Evolutionary conservation across 345 rosid species (phyloP).

Genomic region (Pelargonium nanum): DNA sequence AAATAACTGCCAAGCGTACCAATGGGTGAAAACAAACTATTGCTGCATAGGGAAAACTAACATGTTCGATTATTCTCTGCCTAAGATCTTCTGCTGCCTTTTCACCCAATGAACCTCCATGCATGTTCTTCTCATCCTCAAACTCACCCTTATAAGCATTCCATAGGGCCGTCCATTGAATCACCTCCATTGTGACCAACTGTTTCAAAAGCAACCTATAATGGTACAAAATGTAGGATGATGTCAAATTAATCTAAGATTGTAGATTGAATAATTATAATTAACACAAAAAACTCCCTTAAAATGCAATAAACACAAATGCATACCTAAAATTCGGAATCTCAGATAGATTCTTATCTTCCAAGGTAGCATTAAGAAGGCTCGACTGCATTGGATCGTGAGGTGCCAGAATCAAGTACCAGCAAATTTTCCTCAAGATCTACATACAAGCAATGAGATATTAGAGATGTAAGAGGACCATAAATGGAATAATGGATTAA

Average conservation of each 20-base stretch:
- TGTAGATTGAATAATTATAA: no score
- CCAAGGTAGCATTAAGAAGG: slow-evolving; percentile 68
- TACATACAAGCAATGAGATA: slow-evolving; percentile 17
- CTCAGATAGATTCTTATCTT: slow-evolving; percentile 78
- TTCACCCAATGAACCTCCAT: slow-evolving; percentile 79
- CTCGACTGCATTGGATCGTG: slow-evolving; percentile 84
- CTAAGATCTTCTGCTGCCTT: slow-evolving; percentile 94
- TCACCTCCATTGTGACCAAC: slow-evolving; percentile 94
- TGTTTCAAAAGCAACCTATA: slow-evolving; percentile 71
- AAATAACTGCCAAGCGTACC: slow-evolving; percentile 1
- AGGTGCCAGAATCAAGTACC: slow-evolving; percentile 72
- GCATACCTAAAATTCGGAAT: slow-evolving; percentile 69
- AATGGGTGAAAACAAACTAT: slow-evolving; percentile 2
- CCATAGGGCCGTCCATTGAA: slow-evolving; percentile 96
- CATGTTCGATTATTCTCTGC: slow-evolving; percentile 91
- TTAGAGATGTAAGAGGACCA: background rate
- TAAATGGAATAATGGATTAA: slow-evolving; percentile 1
- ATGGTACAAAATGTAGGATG: background rate
- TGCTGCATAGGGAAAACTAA: slow-evolving; percentile 16
- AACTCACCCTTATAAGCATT: slow-evolving; percentile 70
- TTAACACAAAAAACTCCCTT: background rate
- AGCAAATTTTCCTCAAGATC: slow-evolving; percentile 82
- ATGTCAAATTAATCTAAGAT: background rate
- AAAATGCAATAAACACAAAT: slow-evolving; percentile 2
- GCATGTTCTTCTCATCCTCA: slow-evolving; percentile 68